These are phyloP conservation scores for Misopates orontium DNA, from an alignment of 257 asterid species.

Conservation along the genomic window DNA sequence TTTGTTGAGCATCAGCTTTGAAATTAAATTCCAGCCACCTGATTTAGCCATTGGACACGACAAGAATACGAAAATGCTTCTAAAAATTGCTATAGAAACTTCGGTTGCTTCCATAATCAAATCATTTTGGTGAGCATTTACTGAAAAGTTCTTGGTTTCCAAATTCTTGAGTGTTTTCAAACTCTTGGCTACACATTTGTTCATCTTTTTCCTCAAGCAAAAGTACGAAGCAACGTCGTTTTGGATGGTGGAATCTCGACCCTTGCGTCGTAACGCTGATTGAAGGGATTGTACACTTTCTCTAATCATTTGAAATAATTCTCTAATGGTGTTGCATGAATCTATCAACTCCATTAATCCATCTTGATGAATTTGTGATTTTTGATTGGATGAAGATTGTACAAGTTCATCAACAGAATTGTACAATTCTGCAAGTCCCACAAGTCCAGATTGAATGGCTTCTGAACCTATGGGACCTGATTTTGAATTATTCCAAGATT, in stretches of 20 bases:
- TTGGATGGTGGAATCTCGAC: conserved; percentile 40
- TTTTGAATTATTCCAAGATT: too few species aligned
- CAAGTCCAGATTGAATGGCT: conserved; percentile 39
- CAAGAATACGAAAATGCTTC: conserved; percentile 29
- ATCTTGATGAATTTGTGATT: conserved; percentile 31
- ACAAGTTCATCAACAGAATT: conserved; percentile 37
- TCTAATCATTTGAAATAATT: conserved; percentile 39
- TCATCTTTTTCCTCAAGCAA: conserved; percentile 48
- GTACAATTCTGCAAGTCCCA: conserved; percentile 47
- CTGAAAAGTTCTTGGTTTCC: conserved; percentile 32
- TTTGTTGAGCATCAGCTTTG: conserved; percentile 40
- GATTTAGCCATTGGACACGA: conserved; percentile 22
- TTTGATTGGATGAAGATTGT: conserved; percentile 27
- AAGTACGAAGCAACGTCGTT: conserved; percentile 39
- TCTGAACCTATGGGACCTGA: conserved; percentile 30
- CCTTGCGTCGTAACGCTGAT: conserved; percentile 68
- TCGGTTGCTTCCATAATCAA: conserved; percentile 23
- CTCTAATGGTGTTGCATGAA: conserved; percentile 50
- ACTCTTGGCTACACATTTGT: conserved; percentile 44
- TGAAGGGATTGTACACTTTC: conserved; percentile 54
- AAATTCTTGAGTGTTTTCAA: conserved; percentile 50
- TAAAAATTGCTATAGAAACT: conserved; percentile 26
- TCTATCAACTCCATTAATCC: conserved; percentile 59
- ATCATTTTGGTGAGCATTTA: neutral
- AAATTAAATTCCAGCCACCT: conserved; percentile 35